Percentiles rank a stretch among this genome's conserved stretches.
Evolutionary conservation across 1,139 yeast genomes (phyloP).

Genomic region (Nakaseomyces delphensis): DNA sequence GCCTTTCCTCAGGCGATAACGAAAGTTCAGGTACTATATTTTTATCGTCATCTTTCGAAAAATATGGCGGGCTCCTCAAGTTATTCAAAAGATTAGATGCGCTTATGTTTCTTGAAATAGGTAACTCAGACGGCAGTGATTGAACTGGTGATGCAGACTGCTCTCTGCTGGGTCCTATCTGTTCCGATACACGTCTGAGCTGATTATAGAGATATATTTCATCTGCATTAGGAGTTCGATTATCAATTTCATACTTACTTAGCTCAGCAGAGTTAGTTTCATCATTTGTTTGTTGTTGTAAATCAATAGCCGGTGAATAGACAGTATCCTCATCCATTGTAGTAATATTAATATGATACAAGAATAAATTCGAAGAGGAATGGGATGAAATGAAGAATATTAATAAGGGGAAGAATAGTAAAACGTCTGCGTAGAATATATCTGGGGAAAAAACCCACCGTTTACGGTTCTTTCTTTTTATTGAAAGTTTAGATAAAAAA

Average conservation of each 20-base stretch:
- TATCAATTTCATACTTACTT: not conserved
- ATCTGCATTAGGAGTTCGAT: not conserved
- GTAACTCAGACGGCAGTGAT: conserved; percentile 5
- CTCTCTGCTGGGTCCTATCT: not conserved
- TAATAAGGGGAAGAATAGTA: not conserved
- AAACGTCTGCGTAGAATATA: too few relatives aligned
- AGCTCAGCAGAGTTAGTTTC: not conserved
- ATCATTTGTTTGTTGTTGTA: not conserved
- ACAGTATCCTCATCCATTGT: not conserved
- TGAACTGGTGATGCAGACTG: not conserved
- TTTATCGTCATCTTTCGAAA: not conserved
- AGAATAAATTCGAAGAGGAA: too few relatives aligned
- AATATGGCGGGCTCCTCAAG: not conserved
- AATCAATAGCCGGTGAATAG: not conserved
- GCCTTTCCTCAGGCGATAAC: not conserved
- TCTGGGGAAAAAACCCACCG: too few relatives aligned
- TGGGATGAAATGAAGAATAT: not conserved
- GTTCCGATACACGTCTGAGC: conserved; percentile 1
- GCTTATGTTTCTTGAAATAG: conserved; percentile 1
- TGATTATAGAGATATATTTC: conserved; percentile 3
- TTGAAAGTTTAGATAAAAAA: not conserved
- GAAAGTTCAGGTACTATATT: conserved; percentile 1
- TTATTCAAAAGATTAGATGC: not conserved
- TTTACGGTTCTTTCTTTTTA: not conserved
- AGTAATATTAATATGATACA: not conserved